phyloP scores from a whole-genome alignment of 2,329 filamentous ascomycete genomes.

The Epichloe brachyelytri region DNA sequence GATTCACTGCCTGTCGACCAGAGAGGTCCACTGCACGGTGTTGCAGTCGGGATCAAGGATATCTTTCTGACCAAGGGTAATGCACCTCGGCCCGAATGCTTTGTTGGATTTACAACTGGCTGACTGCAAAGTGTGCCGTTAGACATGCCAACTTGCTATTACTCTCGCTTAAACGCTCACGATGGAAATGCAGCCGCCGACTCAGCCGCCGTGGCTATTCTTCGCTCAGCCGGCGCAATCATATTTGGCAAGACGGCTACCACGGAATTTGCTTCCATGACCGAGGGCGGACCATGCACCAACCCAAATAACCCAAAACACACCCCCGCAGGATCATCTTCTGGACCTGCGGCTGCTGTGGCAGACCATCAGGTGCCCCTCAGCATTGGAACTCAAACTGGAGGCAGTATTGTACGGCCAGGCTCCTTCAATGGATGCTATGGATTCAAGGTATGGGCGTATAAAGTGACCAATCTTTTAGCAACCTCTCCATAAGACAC shows the following conservation, averaged over 20 bases:
- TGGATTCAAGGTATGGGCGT: constrained; percentile 34
- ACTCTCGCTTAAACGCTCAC: constrained; percentile 38
- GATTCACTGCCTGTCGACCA: constrained; percentile 33
- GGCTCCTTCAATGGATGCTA: constrained; percentile 53
- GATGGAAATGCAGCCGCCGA: constrained; percentile 33
- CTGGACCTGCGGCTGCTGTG: constrained; percentile 53
- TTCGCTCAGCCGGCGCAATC: constrained; percentile 42
- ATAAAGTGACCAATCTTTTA: background rate
- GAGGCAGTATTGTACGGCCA: constrained; percentile 50
- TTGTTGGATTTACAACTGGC: background rate
- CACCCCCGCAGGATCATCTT: constrained; percentile 55
- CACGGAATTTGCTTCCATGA: constrained; percentile 49
- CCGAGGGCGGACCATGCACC: constrained; percentile 38
- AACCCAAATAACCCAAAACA: constrained; percentile 54
- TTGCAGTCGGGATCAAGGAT: constrained; percentile 48
- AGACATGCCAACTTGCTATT: constrained; percentile 44
- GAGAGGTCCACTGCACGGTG: constrained; percentile 42
- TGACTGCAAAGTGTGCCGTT: background rate
- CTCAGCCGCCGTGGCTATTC: constrained; percentile 35
- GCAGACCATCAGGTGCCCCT: constrained; percentile 51
- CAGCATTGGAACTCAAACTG: constrained; percentile 52
- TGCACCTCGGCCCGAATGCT: background rate
- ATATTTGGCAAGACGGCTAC: constrained; percentile 41
- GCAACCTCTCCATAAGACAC: background rate
- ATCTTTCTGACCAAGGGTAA: constrained; percentile 42